phyloP scores from a whole-genome alignment of 2,329 filamentous ascomycete genomes.

The Talaromyces sp. region DNA sequence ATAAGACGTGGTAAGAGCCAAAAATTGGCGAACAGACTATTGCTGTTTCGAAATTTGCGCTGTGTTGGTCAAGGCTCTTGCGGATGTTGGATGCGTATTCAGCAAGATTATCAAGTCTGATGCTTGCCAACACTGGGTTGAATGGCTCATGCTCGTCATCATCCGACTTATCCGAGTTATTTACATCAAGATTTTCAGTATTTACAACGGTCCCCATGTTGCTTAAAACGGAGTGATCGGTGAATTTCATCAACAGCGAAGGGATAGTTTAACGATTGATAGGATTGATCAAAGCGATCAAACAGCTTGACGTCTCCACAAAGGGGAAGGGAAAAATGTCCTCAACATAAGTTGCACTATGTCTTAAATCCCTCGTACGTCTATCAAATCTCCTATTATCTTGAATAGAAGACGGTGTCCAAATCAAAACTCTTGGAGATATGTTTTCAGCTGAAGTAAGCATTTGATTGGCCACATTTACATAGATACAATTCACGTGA shows the following conservation, averaged over 20 bases:
- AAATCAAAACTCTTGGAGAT: not conserved
- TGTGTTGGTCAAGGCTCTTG: not conserved
- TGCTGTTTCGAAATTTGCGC: not conserved
- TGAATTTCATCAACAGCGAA: not conserved
- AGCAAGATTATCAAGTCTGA: not conserved
- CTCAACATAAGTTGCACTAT: no score
- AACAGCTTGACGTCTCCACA: not conserved
- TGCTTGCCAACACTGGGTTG: not conserved
- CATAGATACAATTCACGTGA: constrained; percentile 4
- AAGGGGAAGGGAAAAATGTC: not conserved
- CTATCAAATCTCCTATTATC: no score
- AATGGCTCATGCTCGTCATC: not conserved
- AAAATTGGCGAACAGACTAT: not conserved
- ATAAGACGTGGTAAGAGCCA: not conserved
- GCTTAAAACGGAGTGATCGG: not conserved
- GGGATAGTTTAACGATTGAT: not conserved
- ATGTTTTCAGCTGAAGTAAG: not conserved
- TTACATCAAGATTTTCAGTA: not conserved
- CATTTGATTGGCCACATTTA: constrained; percentile 5
- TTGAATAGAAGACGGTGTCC: not conserved
- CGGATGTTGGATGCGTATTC: not conserved
- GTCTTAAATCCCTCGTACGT: no score
- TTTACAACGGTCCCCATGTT: not conserved
- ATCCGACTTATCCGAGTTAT: not conserved
- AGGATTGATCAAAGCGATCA: not conserved